A percentile compares a stretch with the other conserved stretches of the same genome.
Evolutionary conservation across 2,329 filamentous ascomycete species (phyloP).

Genomic region (Colletotrichum sp.): DNA sequence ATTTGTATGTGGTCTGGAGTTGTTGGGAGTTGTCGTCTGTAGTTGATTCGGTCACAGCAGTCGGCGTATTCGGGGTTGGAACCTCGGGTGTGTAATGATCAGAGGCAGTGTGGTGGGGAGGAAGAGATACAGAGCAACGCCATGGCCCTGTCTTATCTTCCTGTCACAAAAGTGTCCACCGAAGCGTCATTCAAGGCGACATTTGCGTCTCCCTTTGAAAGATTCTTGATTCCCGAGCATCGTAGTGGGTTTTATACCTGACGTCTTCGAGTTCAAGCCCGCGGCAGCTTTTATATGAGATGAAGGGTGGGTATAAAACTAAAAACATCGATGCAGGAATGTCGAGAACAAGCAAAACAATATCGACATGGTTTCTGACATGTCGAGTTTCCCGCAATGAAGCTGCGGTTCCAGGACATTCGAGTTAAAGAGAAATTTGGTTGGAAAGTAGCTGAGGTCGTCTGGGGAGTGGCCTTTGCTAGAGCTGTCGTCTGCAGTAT

Average conservation of each 20-base stretch:
- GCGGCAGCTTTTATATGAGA: accelerated
- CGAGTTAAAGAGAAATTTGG: background rate
- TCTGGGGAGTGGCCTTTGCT: background rate
- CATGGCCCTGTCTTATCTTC: background rate
- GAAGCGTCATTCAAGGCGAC: too few species aligned
- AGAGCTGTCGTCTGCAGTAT: background rate
- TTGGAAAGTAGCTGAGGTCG: accelerated
- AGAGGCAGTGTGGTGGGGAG: background rate
- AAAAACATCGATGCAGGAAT: accelerated
- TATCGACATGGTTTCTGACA: too few species aligned
- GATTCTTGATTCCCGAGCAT: background rate
- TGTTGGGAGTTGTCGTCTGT: background rate
- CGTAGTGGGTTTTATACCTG: accelerated
- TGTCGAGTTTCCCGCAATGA: background rate
- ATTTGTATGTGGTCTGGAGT: accelerated
- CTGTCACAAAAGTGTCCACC: too few species aligned
- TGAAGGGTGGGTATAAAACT: accelerated
- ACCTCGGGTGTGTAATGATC: background rate
- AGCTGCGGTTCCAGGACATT: background rate
- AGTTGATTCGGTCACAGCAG: background rate
- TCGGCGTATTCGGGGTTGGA: background rate
- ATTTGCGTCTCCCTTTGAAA: background rate
- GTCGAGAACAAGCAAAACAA: background rate
- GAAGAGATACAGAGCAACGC: background rate
- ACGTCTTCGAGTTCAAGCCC: accelerated